Evolutionary conservation across 305 asterid species (phyloP).

Genomic region (Salvia sclarea): DNA sequence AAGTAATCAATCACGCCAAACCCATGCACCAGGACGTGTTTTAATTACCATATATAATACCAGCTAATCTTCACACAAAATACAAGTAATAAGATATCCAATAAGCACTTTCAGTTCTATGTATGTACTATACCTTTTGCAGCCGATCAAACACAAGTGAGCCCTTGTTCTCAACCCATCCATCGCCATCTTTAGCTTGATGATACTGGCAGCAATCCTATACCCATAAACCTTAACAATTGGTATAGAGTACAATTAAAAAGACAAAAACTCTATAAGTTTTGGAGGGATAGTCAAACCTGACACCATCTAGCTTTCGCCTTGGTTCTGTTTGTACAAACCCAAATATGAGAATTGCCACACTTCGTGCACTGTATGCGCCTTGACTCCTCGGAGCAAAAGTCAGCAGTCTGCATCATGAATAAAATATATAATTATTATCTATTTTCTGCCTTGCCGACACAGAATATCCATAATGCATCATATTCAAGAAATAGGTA

Average conservation of each 20-base stretch:
- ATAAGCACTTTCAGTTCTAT: constrained; percentile 1
- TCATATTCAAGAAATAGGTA: constrained; percentile 3
- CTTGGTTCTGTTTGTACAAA: constrained; percentile 89
- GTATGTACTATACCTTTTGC: constrained; percentile 52
- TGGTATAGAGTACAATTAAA: constrained; percentile 26
- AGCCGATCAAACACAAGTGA: constrained; percentile 79
- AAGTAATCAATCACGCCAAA: constrained; percentile 13
- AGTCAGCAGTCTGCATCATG: constrained; percentile 65
- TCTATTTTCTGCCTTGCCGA: constrained; percentile 13
- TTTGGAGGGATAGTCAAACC: constrained; percentile 47
- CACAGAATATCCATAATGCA: constrained; percentile 16
- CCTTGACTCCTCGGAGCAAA: constrained; percentile 90
- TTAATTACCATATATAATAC: constrained; percentile 18
- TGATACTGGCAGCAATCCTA: constrained; percentile 99
- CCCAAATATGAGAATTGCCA: constrained; percentile 92
- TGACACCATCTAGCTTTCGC: constrained; percentile 99
- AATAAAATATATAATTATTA: constrained; percentile 24
- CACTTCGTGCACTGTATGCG: constrained; percentile 97
- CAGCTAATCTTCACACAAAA: constrained; percentile 1
- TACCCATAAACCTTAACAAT: constrained; percentile 31
- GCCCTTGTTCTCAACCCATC: constrained; percentile 97
- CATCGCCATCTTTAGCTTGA: constrained; percentile 99
- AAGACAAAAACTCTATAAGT: background rate
- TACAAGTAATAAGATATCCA: background rate
- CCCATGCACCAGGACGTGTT: constrained; percentile 17